A percentile compares a stretch with the other conserved stretches of the same genome.
Evolutionary conservation across 345 rosid genomes (phyloP).

Genomic region (Limnanthes douglasii): DNA sequence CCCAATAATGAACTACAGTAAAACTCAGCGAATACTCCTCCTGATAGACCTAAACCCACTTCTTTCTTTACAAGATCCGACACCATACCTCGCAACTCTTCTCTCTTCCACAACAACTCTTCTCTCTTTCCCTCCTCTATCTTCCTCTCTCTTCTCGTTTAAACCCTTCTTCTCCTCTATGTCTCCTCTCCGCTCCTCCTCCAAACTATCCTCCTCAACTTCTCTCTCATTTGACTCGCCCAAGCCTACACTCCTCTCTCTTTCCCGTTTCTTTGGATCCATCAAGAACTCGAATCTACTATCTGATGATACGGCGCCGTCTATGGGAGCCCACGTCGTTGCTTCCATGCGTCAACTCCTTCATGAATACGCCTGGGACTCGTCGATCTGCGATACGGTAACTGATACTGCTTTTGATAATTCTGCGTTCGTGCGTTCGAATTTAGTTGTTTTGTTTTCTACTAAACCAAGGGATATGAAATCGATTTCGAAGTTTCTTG

Average conservation of each 20-base stretch:
- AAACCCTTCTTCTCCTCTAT: constrained; percentile 81
- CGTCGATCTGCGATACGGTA: constrained; percentile 20
- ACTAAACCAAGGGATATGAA: constrained; percentile 25
- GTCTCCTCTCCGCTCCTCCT: constrained; percentile 80
- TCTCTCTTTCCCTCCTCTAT: constrained; percentile 39
- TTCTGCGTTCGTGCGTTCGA: constrained; percentile 27
- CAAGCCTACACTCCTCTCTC: constrained; percentile 30
- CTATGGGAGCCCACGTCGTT: constrained; percentile 32
- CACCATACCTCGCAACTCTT: constrained; percentile 24
- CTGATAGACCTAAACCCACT: constrained; percentile 67
- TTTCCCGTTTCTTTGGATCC: constrained; percentile 19
- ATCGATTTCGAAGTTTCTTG: constrained; percentile 32
- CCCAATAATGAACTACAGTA: constrained; percentile 25
- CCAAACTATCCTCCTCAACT: constrained; percentile 49
- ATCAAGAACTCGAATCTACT: constrained; percentile 3
- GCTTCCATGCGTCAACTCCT: constrained; percentile 61
- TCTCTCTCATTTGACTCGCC: constrained; percentile 62
- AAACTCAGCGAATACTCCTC: constrained; percentile 65
- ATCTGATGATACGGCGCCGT: not conserved
- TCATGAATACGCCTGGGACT: constrained; percentile 80
- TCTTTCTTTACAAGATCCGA: constrained; percentile 17
- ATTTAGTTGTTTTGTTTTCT: constrained; percentile 66
- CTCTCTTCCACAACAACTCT: constrained; percentile 39
- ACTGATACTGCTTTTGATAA: constrained; percentile 17
- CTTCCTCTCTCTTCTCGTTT: constrained; percentile 56